phyloP scores from a whole-genome alignment of 2,329 filamentous ascomycete genomes.

The Neofusicoccum sp. region DNA sequence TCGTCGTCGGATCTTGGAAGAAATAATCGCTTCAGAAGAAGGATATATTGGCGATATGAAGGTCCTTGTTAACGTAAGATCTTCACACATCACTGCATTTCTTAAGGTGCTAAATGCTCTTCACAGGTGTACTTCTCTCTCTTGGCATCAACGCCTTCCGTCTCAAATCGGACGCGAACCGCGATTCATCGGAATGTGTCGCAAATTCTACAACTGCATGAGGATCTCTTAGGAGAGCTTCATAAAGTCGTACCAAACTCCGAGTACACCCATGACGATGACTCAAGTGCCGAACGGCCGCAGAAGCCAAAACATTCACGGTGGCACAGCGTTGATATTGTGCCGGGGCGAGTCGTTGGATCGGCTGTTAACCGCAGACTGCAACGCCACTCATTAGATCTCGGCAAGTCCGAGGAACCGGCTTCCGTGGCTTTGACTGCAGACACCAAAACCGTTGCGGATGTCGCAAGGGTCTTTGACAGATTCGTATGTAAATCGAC shows the following conservation, averaged over 20 bases:
- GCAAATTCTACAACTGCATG: constrained; percentile 79
- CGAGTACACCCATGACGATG: constrained; percentile 39
- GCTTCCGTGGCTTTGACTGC: constrained; percentile 42
- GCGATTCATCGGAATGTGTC: constrained; percentile 78
- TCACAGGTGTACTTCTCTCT: constrained; percentile 51
- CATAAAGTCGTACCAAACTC: constrained; percentile 69
- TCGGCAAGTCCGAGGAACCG: constrained; percentile 40
- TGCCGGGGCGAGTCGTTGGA: constrained; percentile 38
- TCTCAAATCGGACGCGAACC: constrained; percentile 63
- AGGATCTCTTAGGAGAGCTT: constrained; percentile 73
- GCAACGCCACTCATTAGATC: constrained; percentile 47
- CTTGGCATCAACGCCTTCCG: constrained; percentile 65
- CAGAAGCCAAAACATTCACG: constrained; percentile 44
- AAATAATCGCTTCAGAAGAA: constrained; percentile 82
- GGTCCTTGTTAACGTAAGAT: constrained; percentile 75
- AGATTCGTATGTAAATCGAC: constrained; percentile 44
- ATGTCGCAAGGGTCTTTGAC: constrained; percentile 55
- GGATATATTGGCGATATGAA: constrained; percentile 85
- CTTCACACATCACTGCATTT: not conserved
- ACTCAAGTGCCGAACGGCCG: constrained; percentile 20
- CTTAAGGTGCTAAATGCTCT: not conserved
- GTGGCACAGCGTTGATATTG: constrained; percentile 49
- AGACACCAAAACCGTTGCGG: constrained; percentile 53
- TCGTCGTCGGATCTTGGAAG: constrained; percentile 76
- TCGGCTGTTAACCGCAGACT: constrained; percentile 34